These are phyloP conservation scores for Kluyveromyces starmeri DNA, from an alignment of 805 yeast genomes.

Conservation along the genomic window DNA sequence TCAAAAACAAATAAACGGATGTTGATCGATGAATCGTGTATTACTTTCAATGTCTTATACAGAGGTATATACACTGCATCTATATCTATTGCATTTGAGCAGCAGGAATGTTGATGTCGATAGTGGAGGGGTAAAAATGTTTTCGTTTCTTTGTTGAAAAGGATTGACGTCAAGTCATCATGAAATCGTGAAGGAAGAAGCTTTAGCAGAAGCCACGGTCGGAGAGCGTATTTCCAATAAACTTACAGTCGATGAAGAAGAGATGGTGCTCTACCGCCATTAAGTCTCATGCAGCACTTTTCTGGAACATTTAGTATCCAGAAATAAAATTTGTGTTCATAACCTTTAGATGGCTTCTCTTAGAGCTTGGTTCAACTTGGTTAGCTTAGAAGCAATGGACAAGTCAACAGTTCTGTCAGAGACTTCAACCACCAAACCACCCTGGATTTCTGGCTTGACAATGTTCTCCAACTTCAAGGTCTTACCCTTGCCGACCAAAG, in stretches of 20 bases:
- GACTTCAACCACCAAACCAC: constrained; percentile 92
- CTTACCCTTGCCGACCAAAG: constrained; percentile 78
- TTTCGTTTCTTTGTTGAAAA: background rate
- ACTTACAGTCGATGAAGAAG: too few relatives aligned
- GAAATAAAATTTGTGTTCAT: too few relatives aligned
- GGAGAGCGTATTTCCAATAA: too few relatives aligned
- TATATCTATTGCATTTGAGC: too few relatives aligned
- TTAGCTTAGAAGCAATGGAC: constrained; percentile 74
- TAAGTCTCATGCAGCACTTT: too few relatives aligned
- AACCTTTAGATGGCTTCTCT: constrained; percentile 68
- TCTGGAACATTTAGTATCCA: too few relatives aligned
- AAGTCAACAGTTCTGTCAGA: constrained; percentile 96
- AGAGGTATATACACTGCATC: too few relatives aligned
- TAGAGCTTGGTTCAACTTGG: constrained; percentile 82
- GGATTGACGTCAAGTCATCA: constrained; percentile 5
- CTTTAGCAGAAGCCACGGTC: too few relatives aligned
- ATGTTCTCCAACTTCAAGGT: constrained; percentile 74
- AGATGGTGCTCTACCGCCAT: too few relatives aligned
- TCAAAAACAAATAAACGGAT: too few relatives aligned
- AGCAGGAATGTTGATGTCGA: constrained; percentile 4
- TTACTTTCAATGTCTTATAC: too few relatives aligned
- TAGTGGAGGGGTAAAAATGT: background rate
- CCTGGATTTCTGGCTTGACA: constrained; percentile 84
- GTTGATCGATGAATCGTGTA: too few relatives aligned
- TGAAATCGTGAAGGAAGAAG: constrained; percentile 4